A percentile compares a stretch with the other conserved stretches of the same genome.
Conservation (phyloP, 2,329 filamentous ascomycete species). For the Fusarium sp. region DNA sequence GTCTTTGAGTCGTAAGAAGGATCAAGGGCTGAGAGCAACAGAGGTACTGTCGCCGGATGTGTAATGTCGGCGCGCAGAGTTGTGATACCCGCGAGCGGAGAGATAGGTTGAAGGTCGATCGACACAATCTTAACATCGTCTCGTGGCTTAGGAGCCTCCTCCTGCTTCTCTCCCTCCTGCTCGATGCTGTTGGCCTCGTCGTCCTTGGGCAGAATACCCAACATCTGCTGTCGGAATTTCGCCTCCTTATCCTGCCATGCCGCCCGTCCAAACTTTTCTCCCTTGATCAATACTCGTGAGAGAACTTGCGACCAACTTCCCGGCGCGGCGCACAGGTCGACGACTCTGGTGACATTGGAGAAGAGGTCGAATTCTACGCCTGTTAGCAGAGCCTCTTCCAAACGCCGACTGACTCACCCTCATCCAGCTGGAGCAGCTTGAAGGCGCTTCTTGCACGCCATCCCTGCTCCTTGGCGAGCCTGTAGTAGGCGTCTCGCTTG, state of each 20-base stretch:
- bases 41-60: conserved; percentile 91
- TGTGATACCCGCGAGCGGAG: conserved; percentile 87
- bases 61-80: conserved; percentile 96
- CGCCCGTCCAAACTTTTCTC: conserved; percentile 84
- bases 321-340: conserved; percentile 94
- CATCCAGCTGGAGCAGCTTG: conserved; percentile 95
- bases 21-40: conserved; percentile 85
- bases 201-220: conserved; percentile 57
- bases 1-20: conserved; percentile 64
- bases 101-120: conserved; percentile 96
- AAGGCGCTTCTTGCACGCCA: conserved; percentile 97
- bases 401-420: conserved; percentile 55
- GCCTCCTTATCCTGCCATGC: conserved; percentile 88
- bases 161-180: conserved; percentile 27
- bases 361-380: conserved; percentile 88
- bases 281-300: conserved; percentile 90
- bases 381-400: conserved; percentile 15
- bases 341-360: conserved; percentile 85
- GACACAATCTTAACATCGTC: conserved; percentile 90
- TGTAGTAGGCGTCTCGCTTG: conserved; percentile 97
- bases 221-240: conserved; percentile 67
- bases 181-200: conserved; percentile 32
- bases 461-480: conserved; percentile 97
- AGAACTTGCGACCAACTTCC: conserved; percentile 98
- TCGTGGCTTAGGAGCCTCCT: conserved; percentile 54